These are phyloP conservation scores for Phtheirospermum japonicum DNA, from an alignment of 257 asterid genomes.

Conservation along the genomic window DNA sequence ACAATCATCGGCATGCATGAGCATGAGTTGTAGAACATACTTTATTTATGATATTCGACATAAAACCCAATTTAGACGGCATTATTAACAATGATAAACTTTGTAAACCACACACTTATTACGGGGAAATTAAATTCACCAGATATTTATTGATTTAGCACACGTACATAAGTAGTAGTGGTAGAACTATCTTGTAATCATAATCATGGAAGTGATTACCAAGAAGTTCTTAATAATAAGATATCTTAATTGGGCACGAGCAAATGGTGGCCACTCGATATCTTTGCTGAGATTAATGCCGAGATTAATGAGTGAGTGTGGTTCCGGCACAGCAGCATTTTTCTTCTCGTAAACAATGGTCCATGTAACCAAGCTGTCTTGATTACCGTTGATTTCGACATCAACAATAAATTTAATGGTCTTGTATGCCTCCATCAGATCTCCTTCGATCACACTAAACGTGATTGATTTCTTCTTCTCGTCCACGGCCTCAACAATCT, in stretches of 20 bases:
- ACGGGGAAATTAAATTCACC: too few species aligned
- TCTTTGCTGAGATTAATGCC: slow-evolving; percentile 26
- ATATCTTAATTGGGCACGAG: neutral
- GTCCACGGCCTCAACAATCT: slow-evolving; percentile 38
- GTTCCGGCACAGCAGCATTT: slow-evolving; percentile 34
- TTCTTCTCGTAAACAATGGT: slow-evolving; percentile 42
- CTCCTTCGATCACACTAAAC: slow-evolving; percentile 42
- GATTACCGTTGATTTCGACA: slow-evolving; percentile 26
- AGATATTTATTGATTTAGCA: too few species aligned
- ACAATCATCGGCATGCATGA: too few species aligned
- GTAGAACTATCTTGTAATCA: too few species aligned
- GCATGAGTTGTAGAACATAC: too few species aligned
- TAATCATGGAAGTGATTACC: too few species aligned
- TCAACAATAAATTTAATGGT: slow-evolving; percentile 25
- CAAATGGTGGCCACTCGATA: slow-evolving; percentile 33
- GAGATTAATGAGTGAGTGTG: slow-evolving; percentile 28
- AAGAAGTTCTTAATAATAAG: too few species aligned
- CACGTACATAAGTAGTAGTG: too few species aligned
- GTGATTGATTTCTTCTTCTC: slow-evolving; percentile 38
- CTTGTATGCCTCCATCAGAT: slow-evolving; percentile 40
- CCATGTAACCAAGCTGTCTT: slow-evolving; percentile 34
- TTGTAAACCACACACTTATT: too few species aligned
- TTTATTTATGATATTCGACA: too few species aligned
- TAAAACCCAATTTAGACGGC: too few species aligned
- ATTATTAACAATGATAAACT: too few species aligned